phyloP scores from a whole-genome alignment of 371 early-diverging fungal species.

The Mucor saturninus region DNA sequence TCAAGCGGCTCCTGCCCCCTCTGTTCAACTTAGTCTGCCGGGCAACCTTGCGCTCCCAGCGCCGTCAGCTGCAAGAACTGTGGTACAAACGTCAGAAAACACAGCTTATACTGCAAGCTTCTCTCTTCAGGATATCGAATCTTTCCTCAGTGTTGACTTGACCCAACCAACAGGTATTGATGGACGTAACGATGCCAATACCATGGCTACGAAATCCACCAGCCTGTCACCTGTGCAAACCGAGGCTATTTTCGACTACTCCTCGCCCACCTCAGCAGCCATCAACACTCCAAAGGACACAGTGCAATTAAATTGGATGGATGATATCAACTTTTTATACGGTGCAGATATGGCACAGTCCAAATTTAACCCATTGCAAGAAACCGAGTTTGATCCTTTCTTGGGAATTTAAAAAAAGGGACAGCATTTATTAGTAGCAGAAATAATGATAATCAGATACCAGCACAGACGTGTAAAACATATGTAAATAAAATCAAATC shows the following conservation, averaged over 20 bases:
- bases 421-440: too few relatives aligned
- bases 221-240: background rate
- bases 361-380: background rate
- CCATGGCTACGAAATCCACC: too few relatives aligned
- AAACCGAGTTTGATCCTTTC: background rate
- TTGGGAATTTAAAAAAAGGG: background rate
- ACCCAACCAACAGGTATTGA: background rate
- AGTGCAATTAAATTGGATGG: background rate
- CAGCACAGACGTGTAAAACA: too few relatives aligned
- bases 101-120: background rate
- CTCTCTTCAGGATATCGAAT: slow-evolving; percentile 11
- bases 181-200: too few relatives aligned
- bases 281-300: background rate
- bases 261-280: background rate
- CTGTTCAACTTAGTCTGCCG: background rate
- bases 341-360: slow-evolving; percentile 2
- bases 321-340: background rate
- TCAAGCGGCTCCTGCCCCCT: background rate
- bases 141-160: background rate
- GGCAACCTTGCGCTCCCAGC: slow-evolving; percentile 11
- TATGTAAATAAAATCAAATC: too few relatives aligned
- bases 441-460: too few relatives aligned
- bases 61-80: slow-evolving; percentile 8
- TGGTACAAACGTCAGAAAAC: background rate
- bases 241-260: background rate